Evolutionary conservation across 345 rosid species (phyloP).

Genomic region (Populus deltoides): DNA sequence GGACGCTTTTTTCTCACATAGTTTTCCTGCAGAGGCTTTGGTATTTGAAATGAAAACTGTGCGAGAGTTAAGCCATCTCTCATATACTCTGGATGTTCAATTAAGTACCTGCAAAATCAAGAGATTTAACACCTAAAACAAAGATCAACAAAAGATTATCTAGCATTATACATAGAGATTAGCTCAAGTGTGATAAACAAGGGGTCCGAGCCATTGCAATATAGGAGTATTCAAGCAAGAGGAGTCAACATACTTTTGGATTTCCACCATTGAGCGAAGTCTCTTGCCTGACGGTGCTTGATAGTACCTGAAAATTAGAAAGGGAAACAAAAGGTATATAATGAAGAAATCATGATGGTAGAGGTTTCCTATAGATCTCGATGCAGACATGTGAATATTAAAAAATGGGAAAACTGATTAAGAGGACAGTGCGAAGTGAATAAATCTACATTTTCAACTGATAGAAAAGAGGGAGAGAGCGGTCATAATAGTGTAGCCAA

Average conservation of each 20-base stretch:
- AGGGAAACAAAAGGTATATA: neutral
- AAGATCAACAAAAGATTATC: neutral
- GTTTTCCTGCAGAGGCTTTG: constrained; percentile 62
- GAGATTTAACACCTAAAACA: constrained; percentile 3
- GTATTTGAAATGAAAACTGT: constrained; percentile 70
- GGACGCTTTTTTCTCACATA: constrained; percentile 72
- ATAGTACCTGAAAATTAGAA: constrained; percentile 58
- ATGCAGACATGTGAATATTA: neutral
- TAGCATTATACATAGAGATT: neutral
- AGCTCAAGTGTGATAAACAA: neutral
- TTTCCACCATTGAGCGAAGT: constrained; percentile 79
- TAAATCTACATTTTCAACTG: neutral
- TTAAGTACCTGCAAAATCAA: constrained; percentile 48
- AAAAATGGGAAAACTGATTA: neutral
- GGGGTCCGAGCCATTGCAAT: neutral
- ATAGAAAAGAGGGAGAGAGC: too few species aligned
- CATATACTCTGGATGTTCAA: constrained; percentile 50
- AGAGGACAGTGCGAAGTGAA: neutral
- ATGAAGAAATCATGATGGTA: neutral
- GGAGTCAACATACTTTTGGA: constrained; percentile 58
- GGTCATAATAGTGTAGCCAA: neutral
- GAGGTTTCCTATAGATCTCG: neutral
- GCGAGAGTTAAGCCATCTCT: constrained; percentile 47
- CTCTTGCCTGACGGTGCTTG: constrained; percentile 84
- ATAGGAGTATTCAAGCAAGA: neutral